Percentiles rank a stretch among this genome's conserved stretches.
phyloP scores from a whole-genome alignment of 495 filamentous ascomycete species.

The Penicillium coprophilum region DNA sequence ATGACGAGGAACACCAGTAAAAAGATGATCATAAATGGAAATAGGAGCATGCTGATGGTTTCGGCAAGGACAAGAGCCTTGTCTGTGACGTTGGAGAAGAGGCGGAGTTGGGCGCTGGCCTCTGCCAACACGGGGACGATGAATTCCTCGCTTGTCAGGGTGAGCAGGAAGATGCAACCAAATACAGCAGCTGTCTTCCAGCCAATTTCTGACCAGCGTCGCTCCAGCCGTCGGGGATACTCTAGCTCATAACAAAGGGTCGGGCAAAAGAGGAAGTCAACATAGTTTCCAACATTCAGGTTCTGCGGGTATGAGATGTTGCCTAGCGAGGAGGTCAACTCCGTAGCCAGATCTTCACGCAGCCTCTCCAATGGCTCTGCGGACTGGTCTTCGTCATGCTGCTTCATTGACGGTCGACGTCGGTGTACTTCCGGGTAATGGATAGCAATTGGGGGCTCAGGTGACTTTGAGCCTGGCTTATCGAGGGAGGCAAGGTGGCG shows the following conservation, averaged over 20 bases:
- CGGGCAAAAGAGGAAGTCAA: slow-evolving; percentile 87
- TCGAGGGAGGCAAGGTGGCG: slow-evolving; percentile 78
- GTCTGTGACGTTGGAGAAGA: slow-evolving; percentile 58
- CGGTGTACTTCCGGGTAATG: slow-evolving; percentile 67
- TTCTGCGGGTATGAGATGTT: slow-evolving; percentile 89
- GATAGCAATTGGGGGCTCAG: slow-evolving; percentile 57
- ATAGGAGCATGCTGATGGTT: slow-evolving; percentile 89
- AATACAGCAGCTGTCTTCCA: slow-evolving; percentile 89
- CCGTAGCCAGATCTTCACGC: slow-evolving; percentile 83
- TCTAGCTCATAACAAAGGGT: slow-evolving; percentile 98
- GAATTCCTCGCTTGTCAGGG: slow-evolving; percentile 89
- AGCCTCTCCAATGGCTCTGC: slow-evolving; percentile 59
- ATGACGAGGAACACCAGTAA: slow-evolving; percentile 94
- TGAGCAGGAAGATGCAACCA: slow-evolving; percentile 94
- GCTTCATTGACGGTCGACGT: slow-evolving; percentile 35
- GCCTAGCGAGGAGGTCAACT: slow-evolving; percentile 86
- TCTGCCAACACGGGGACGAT: slow-evolving; percentile 86
- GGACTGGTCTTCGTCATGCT: slow-evolving; percentile 38
- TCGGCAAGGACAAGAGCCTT: slow-evolving; percentile 78
- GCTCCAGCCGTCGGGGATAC: slow-evolving; percentile 75
- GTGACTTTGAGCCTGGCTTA: slow-evolving; percentile 66
- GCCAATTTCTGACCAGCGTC: slow-evolving; percentile 78
- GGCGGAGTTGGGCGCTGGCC: slow-evolving; percentile 65
- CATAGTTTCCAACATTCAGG: slow-evolving; percentile 75
- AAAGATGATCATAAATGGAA: slow-evolving; percentile 97